Conservation (phyloP, 371 early-diverging fungal species). For the Mucor saturninus region DNA sequence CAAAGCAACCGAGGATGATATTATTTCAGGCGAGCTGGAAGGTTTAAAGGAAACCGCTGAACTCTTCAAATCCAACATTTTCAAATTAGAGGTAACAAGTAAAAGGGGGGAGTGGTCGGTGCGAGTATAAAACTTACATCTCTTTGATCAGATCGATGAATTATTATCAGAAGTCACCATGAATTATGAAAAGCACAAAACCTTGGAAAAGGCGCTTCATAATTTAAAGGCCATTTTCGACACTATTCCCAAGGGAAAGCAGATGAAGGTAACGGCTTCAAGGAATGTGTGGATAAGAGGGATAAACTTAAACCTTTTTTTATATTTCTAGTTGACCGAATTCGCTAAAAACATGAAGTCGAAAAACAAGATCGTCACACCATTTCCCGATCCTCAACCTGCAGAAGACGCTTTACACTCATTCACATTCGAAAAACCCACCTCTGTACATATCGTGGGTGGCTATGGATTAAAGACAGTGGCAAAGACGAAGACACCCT, state of each 20-base stretch:
- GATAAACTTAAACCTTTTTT: background rate
- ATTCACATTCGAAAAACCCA: slow-evolving; percentile 78
- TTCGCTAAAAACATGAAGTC: slow-evolving; percentile 54
- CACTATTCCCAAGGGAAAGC: slow-evolving; percentile 50
- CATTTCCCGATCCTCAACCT: slow-evolving; percentile 79
- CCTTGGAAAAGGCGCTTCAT: slow-evolving; percentile 79
- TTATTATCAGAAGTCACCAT: slow-evolving; percentile 75
- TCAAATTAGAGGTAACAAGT: slow-evolving; percentile 76
- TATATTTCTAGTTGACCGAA: slow-evolving; percentile 49
- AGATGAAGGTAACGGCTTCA: slow-evolving; percentile 42
- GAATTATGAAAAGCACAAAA: slow-evolving; percentile 66
- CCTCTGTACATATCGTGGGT: slow-evolving; percentile 84
- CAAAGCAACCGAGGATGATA: slow-evolving; percentile 38
- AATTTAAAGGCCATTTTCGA: slow-evolving; percentile 64
- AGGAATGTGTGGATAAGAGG: background rate
- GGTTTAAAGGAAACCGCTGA: slow-evolving; percentile 81
- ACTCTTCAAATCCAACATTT: slow-evolving; percentile 89
- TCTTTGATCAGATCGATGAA: slow-evolving; percentile 72
- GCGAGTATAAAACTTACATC: background rate
- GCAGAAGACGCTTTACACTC: slow-evolving; percentile 70
- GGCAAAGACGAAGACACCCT: slow-evolving; percentile 60
- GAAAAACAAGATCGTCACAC: slow-evolving; percentile 62
- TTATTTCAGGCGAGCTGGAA: slow-evolving; percentile 87
- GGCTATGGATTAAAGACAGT: slow-evolving; percentile 85
- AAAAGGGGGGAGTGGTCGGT: background rate